Evolutionary conservation across 352 stramenopile genomes (phyloP).

Genomic region (Pythium aquatile): DNA sequence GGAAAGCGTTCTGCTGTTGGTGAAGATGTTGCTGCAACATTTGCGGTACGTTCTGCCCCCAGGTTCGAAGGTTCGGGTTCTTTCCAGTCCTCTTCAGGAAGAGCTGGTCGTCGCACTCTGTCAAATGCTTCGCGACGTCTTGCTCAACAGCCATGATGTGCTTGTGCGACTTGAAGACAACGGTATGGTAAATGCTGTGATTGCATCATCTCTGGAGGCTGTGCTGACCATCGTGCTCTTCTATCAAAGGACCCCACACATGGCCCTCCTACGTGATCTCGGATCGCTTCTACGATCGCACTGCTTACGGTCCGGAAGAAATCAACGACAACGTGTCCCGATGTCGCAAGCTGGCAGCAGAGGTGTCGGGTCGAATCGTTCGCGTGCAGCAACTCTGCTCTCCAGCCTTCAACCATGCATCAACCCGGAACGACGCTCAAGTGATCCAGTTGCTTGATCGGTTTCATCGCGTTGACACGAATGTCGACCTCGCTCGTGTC

Average conservation of each 20-base stretch:
- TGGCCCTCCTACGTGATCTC: constrained; percentile 76
- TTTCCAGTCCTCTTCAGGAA: constrained; percentile 55
- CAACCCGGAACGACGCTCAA: constrained; percentile 73
- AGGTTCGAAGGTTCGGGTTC: constrained; percentile 34
- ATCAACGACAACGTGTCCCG: constrained; percentile 55
- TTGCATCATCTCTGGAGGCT: constrained; percentile 3
- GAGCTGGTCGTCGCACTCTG: constrained; percentile 67
- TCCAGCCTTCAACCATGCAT: constrained; percentile 30
- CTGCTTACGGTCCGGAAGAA: constrained; percentile 38
- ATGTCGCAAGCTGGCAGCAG: constrained; percentile 47
- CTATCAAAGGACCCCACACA: constrained; percentile 45
- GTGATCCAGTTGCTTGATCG: constrained; percentile 76
- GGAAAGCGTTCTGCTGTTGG: constrained; percentile 56
- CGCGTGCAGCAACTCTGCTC: constrained; percentile 55
- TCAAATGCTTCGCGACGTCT: constrained; percentile 68
- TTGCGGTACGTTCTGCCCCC: constrained; percentile 74
- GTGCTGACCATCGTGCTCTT: background rate
- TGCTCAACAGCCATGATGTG: constrained; percentile 67
- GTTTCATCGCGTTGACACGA: constrained; percentile 79
- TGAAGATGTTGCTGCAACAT: constrained; percentile 79
- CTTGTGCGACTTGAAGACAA: constrained; percentile 82
- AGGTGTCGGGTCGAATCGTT: constrained; percentile 65
- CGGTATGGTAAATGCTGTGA: constrained; percentile 36
- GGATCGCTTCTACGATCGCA: constrained; percentile 68
- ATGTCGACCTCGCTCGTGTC: constrained; percentile 59